phyloP scores from a whole-genome alignment of 306 rosid genomes.

The Gillenia trifoliata region DNA sequence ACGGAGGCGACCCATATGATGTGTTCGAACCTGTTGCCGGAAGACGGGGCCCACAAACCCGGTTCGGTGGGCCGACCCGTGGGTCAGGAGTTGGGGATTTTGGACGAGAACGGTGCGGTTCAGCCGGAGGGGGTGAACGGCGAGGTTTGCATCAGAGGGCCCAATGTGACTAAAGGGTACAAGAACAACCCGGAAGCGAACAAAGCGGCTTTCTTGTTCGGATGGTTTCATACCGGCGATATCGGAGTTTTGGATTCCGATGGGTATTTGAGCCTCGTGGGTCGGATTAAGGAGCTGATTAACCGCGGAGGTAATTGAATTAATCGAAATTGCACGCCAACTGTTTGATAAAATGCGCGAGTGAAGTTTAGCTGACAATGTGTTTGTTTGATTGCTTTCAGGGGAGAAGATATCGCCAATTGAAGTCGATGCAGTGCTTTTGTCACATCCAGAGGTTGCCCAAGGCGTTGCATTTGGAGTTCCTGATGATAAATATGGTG shows the following conservation, averaged over 20 bases:
- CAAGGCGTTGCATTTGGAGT: slow-evolving; percentile 93
- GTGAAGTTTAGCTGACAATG: background rate
- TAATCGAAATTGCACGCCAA: background rate
- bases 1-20: slow-evolving; percentile 83
- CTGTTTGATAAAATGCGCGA: background rate
- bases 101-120: slow-evolving; percentile 49
- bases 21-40: slow-evolving; percentile 78
- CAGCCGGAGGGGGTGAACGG: slow-evolving; percentile 30
- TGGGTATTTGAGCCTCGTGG: slow-evolving; percentile 87
- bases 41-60: slow-evolving; percentile 66
- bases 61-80: slow-evolving; percentile 87
- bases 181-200: slow-evolving; percentile 71
- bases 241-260: slow-evolving; percentile 72
- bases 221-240: slow-evolving; percentile 93
- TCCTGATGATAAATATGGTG: slow-evolving; percentile 84
- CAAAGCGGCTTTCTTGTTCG: slow-evolving; percentile 52
- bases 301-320: slow-evolving; percentile 77
- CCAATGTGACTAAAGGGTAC: slow-evolving; percentile 79
- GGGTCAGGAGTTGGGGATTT: slow-evolving; percentile 70
- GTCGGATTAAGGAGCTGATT: slow-evolving; percentile 91
- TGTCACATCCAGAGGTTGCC: slow-evolving; percentile 59
- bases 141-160: slow-evolving; percentile 78
- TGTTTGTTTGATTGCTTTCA: slow-evolving; percentile 14
- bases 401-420: slow-evolving; percentile 97
- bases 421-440: slow-evolving; percentile 79